Evolutionary conservation across 179 eudicot species (phyloP).

Genomic region (Silene coronaria): DNA sequence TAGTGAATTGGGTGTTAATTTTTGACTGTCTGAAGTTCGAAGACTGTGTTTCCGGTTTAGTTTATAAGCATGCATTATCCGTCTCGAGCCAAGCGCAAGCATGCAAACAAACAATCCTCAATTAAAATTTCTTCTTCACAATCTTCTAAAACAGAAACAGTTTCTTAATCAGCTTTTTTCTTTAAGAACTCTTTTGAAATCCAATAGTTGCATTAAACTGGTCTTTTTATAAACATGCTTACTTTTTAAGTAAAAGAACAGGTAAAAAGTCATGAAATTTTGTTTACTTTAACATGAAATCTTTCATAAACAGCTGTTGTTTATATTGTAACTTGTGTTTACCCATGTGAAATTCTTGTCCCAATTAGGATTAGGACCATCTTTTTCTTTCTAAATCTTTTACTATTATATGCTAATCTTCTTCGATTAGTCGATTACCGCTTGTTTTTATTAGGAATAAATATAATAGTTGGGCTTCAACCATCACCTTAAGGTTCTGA

Average conservation of each 20-base stretch:
- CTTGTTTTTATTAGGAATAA: too few species aligned
- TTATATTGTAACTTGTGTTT: conserved; percentile 25
- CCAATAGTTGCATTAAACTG: conserved; percentile 14
- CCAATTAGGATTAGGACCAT: conserved; percentile 9
- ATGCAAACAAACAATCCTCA: conserved; percentile 18
- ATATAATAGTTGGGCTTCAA: too few species aligned
- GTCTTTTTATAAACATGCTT: conserved; percentile 17
- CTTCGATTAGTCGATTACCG: background rate
- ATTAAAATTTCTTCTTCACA: background rate
- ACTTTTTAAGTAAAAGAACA: conserved; percentile 7
- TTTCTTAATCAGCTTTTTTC: conserved; percentile 9
- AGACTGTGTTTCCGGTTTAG: conserved; percentile 23
- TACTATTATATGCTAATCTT: background rate
- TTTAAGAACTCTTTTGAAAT: conserved; percentile 13
- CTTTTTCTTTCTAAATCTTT: background rate
- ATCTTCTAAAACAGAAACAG: background rate
- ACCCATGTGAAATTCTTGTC: conserved; percentile 25
- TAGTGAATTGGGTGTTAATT: conserved; percentile 21
- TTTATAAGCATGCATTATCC: conserved; percentile 32
- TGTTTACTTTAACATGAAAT: conserved; percentile 12
- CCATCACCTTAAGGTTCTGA: too few species aligned
- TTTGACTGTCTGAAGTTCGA: conserved; percentile 29
- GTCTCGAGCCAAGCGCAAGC: conserved; percentile 64
- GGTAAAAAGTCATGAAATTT: conserved; percentile 16
- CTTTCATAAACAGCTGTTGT: conserved; percentile 27